Percentiles rank a stretch among this genome's conserved stretches.
Evolutionary conservation across 768 basidiomycete species (phyloP).

Genomic region (Dacryopinax primogenitus): DNA sequence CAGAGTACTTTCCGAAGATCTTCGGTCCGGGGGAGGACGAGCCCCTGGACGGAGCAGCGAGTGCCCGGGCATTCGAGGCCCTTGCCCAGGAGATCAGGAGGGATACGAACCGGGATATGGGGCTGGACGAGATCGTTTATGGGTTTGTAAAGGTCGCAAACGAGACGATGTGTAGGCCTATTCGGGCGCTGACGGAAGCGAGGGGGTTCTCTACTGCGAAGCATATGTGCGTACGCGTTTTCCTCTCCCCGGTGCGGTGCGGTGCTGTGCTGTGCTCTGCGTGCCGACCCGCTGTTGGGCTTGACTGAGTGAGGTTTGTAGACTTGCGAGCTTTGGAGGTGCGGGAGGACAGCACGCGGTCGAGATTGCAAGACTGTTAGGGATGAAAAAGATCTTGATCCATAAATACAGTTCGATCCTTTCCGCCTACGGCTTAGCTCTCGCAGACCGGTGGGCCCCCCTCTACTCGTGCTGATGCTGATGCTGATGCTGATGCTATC

Average conservation of each 20-base stretch:
- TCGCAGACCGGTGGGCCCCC: slow-evolving; percentile 53
- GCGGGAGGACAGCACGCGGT: slow-evolving; percentile 88
- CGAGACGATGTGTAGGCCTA: slow-evolving; percentile 91
- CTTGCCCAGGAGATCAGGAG: slow-evolving; percentile 54
- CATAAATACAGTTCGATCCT: slow-evolving; percentile 87
- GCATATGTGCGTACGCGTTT: slow-evolving; percentile 39
- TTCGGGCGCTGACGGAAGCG: slow-evolving; percentile 81
- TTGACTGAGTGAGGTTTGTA: slow-evolving; percentile 28
- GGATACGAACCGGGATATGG: slow-evolving; percentile 38
- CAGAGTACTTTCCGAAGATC: slow-evolving; percentile 88
- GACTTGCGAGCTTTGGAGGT: slow-evolving; percentile 77
- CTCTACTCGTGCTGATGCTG: neutral
- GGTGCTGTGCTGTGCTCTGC: too few relatives aligned
- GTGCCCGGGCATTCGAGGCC: slow-evolving; percentile 50
- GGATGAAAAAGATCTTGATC: slow-evolving; percentile 77
- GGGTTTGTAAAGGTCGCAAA: slow-evolving; percentile 95
- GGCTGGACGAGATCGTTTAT: slow-evolving; percentile 74
- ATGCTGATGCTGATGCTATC: neutral
- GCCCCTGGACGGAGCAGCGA: slow-evolving; percentile 63
- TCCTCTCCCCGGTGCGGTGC: too few relatives aligned
- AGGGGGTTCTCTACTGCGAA: slow-evolving; percentile 69
- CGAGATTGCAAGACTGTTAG: slow-evolving; percentile 75
- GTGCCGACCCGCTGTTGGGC: neutral
- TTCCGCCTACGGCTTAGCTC: slow-evolving; percentile 85
- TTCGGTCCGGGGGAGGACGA: slow-evolving; percentile 85